Base-by-base conservation (phyloP, 805 yeast species). In the Saturnispora diversa region DNA sequence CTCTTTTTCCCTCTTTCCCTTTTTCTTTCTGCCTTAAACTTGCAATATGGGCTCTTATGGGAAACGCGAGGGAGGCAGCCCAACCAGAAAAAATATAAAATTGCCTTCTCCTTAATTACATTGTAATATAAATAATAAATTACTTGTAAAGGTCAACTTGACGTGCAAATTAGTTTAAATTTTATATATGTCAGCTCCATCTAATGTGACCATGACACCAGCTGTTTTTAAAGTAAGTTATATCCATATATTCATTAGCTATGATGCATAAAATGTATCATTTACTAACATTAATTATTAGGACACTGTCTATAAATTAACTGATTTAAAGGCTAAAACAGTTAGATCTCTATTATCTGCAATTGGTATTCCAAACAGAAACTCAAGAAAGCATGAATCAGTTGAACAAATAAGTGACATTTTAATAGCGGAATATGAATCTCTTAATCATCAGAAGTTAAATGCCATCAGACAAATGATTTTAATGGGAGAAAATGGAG, bases 381-480 rank as follows among this genome's bases (percentile, higher is more conserved):
- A 41, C 29, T 12, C 31, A 29, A 15, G 43, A 39, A 28, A 25
- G 28, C 31, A 31, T 20, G 21, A 32, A 24, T n/a, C 36, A 22
- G 37, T 43, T 17, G 41, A 35, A 28, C 15, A 21, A n/a, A 28
- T n/a, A n/a, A n/a, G n/a, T n/a, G n/a, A n/a, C n/a, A n/a, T 21
- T 16, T 24, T 43, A 11, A 17, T 23, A 10, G 10, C 23, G n/a
- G 22, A 34, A 1, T 50, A 54, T 25, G 24, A 40, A 17, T 50
- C 54, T n/a, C 57, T 63, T 16, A 74, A 70, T 40, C 50, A 55
- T 5, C 64, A 68, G 34, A 60, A 74, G 40, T 56, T 76, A 20
- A 54, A 64, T 32, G 68, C 78, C 1, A 54, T 74, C 12, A 61
- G 67, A 25, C 60, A 68, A 23, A 44, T 76, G 12, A 67, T 76